Evolutionary conservation across 768 basidiomycete genomes (phyloP), one percentile per base, ranked within the genome.

Genomic region (Clitopilus passeckerianus): DNA sequence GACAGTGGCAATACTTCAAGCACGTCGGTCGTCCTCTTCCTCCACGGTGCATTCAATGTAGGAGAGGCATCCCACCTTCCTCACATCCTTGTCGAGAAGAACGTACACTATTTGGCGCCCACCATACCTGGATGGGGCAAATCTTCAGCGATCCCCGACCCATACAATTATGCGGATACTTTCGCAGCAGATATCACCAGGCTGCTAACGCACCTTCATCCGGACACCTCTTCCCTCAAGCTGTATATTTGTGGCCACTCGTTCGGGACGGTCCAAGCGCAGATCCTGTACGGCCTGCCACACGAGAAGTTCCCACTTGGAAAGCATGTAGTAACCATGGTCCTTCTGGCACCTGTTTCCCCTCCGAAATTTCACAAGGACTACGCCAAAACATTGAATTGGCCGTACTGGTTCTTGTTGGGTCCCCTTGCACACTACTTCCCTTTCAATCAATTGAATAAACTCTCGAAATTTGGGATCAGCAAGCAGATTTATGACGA

Each of bases 111-210:
- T 55, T 65, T 86, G 41, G 73, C 77, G 10, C 83, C 83, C 2
- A 81, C 84, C 9, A 77, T 86, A 33, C 80, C 82, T 20, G 85
- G 83, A 1, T 86, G 85, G 84, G 84, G 84, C 2, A 74, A 74
- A 50, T 79, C 84, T 5, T 81, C 82, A 0, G 75, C 80, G 0
- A 67, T 76, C 5, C 66, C 66, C 3, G 60, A 71, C 7, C 59
- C 68, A 7, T 59, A 67, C 0, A 64, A 76, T 1, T 85, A 80
- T 64, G 66, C 77, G 54, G 68, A 74, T 22, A 72, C 74, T 12
- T 68, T 86, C 57, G 72, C 73, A 33, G 60, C 70, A 53, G 82
- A 83, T 64, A 75, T 80, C 60, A 74, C 77, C 0, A 68, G 74
- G 12, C 71, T 86, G 44, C 72, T 86, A 41, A 67, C 74, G 18